Evolutionary conservation across 352 stramenopile species (phyloP), one percentile per base, ranked within the genome.

Genomic region (Pythium rishiriense): DNA sequence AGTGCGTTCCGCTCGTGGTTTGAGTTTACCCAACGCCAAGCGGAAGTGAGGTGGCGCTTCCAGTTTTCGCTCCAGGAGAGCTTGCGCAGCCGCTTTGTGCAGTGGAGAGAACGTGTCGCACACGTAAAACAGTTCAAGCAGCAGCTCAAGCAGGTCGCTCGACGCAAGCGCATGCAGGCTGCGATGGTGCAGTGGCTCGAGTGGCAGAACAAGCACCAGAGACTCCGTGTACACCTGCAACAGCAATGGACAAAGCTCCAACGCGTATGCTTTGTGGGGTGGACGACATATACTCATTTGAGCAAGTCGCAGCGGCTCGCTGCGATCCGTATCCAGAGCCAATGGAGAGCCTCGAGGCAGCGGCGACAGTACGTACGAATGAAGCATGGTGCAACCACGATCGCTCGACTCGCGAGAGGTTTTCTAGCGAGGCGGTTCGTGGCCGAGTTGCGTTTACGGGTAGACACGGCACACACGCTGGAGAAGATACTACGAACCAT

Each of bases 41-140:
- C 55, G 29, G 64, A 70, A 62, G 64, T 70, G 22, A 26, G 43
- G n/a, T 70, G 56, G 64, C 55, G 64, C 12, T 70, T 66, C 26
- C 64, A 62, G 22, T 62, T 62, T 22, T 33, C 50, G 4, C 17
- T 66, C 17, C 41, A 65, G 9, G 47, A 70, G 24, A 54, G 58
- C 22, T 26, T 66, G 8, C 56, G 56, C 15, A 48, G 41, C 24
- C 64, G 64, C n/a, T 65, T 70, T 31, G 21, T 53, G n/a, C 48
- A 49, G 35, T 70, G 64, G 64, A 43, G 55, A 29, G 24, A 62
- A 12, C 64, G 64, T 1, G 26, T 65, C 25, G 33, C 21, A 22
- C 28, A 58, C 17, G 10, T 66, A 7, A 53, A 62, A 19, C 29
- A n/a, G 9, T 70, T 70, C 51, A 70, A 70, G 24, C 45, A 39